Evolutionary conservation across 2,329 filamentous ascomycete genomes (phyloP).

Genomic region (Aplosporella prunicola): DNA sequence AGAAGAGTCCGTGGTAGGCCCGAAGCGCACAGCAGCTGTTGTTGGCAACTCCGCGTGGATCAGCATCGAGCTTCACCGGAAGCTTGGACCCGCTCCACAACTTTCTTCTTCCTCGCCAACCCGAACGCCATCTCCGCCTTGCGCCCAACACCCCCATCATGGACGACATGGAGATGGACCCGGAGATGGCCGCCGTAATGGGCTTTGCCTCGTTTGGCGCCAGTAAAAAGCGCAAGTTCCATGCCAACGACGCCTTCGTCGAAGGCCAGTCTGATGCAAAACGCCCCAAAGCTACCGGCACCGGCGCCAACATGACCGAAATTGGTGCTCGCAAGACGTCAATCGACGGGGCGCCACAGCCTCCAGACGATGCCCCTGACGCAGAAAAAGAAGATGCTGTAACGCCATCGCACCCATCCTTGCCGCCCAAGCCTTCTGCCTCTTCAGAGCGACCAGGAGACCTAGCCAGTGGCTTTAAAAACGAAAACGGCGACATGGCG

Average conservation of each 20-base stretch:
- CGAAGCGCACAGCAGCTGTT: too few species aligned
- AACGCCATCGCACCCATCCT: background rate
- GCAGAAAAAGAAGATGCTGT: too few species aligned
- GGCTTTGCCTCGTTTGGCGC: constrained; percentile 64
- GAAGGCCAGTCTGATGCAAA: constrained; percentile 15
- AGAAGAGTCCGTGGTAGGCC: too few species aligned
- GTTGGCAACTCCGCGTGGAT: too few species aligned
- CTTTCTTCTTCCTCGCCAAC: background rate
- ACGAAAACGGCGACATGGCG: constrained; percentile 50
- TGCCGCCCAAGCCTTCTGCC: background rate
- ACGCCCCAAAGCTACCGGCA: background rate
- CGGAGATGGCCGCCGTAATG: constrained; percentile 57
- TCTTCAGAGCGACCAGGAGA: too few species aligned
- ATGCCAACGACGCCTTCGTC: constrained; percentile 44
- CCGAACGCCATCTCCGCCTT: background rate
- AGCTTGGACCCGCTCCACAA: constrained; percentile 1
- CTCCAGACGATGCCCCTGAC: constrained; percentile 2
- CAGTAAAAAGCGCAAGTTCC: constrained; percentile 54
- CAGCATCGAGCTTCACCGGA: constrained; percentile 7
- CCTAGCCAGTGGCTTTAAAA: constrained; percentile 34
- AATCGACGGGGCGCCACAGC: too few species aligned
- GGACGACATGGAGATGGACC: constrained; percentile 35
- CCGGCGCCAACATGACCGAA: constrained; percentile 3
- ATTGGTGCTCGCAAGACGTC: background rate
- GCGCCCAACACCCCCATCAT: background rate